These are phyloP conservation scores for Scleromitrula shiraiana DNA, from an alignment of 2,329 filamentous ascomycete genomes.

Conservation along the genomic window DNA sequence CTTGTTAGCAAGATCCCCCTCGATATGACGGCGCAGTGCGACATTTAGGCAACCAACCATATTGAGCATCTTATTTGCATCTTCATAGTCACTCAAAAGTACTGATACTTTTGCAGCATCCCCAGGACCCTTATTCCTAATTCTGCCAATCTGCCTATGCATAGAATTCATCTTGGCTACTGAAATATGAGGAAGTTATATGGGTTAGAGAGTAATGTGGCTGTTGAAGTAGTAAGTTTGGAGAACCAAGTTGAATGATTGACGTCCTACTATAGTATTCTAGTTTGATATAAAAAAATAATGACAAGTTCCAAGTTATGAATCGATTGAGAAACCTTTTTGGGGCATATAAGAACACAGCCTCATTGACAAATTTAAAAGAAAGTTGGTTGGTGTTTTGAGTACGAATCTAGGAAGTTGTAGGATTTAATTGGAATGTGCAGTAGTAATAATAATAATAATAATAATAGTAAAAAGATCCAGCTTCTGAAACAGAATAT, in stretches of 20 bases:
- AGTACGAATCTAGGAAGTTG: not conserved
- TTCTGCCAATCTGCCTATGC: constrained; percentile 66
- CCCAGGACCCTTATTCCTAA: constrained; percentile 58
- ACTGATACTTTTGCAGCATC: constrained; percentile 71
- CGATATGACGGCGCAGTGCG: not conserved
- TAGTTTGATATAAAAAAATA: not conserved
- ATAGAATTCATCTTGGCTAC: constrained; percentile 58
- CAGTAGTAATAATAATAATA: no score
- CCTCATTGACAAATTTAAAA: constrained; percentile 1
- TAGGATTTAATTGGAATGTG: not conserved
- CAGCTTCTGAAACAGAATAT: no score
- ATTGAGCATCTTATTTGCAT: constrained; percentile 66
- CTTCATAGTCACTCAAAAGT: constrained; percentile 71
- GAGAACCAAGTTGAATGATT: no score
- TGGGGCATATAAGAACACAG: not conserved
- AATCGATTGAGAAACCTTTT: not conserved
- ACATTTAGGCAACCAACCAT: constrained; percentile 44
- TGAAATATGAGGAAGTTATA: constrained; percentile 8
- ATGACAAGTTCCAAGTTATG: not conserved
- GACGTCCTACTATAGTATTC: no score
- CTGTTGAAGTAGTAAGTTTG: constrained; percentile 1
- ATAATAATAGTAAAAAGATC: no score
- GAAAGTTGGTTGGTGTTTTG: not conserved
- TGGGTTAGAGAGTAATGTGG: constrained; percentile 1
- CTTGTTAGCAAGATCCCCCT: constrained; percentile 13